Base-by-base conservation (phyloP, 1,284 basidiomycete species). In the Rhizoctonia solani region DNA sequence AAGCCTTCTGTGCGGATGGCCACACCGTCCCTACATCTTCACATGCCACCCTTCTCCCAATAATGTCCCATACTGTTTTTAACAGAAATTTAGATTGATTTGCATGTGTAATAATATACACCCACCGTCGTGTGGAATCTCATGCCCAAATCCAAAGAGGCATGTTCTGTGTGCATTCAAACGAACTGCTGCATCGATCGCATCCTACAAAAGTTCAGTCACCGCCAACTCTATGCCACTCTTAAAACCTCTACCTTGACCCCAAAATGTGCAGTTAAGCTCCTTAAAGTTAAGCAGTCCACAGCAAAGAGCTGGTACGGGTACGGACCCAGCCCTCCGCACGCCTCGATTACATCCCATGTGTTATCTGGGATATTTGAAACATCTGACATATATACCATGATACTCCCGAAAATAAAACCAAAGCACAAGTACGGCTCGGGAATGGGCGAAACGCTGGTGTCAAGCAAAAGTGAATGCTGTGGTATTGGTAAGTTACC, bases 301-400 rank as follows among this genome's bases (percentile, higher is more conserved):
- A 92, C 78, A 52, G 92, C 81, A 67, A 89, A 79, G 11, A 89
- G 81, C 9, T 47, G 23, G 27, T 46, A 52, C 1, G 32, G 50
- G 27, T 4, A 65, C 53, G 23, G 71, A 39, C 2, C 58, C 37
- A 68, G 59, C 27, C 67, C 56, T 13, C 66, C 39, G 25, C 59
- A 29, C 8, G 73, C 69, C 34, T 80, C 73, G 25, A 88, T 80
- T 44, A 85, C 70, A 9, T 76, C 69, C 87, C 88, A 90, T 37
- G 85, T 81, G 32, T 85, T 81, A 9, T 87, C 83, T 2, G 90
- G 89, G 66, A 93, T 88, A 72, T 81, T 75, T 4, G 88, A 90
- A 34, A 86, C 87, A 74, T 93, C 91, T 29, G 88, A 88, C 66
- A 92, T 80, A 76, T 91, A 91, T 9, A 85, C 78, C 49, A 92